Conservation (phyloP, 2,329 filamentous ascomycete genomes). For the Claviceps sp. region DNA sequence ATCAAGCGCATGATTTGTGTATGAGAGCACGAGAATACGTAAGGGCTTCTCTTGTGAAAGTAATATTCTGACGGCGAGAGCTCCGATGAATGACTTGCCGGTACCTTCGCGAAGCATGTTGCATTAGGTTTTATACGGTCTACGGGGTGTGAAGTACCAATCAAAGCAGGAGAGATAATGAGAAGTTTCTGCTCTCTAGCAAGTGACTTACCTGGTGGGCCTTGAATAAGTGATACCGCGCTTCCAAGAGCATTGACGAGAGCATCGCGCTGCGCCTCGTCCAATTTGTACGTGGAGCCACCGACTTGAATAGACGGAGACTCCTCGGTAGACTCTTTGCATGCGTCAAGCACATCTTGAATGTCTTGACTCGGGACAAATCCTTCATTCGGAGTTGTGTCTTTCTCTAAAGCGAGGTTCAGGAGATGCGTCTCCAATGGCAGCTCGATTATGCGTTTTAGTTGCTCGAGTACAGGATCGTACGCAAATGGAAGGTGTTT, state of each 20-base stretch:
- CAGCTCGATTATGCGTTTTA: slow-evolving; percentile 42
- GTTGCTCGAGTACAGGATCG: slow-evolving; percentile 47
- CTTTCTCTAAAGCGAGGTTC: slow-evolving; percentile 1
- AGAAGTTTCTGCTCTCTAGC: neutral
- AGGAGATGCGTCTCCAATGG: slow-evolving; percentile 43
- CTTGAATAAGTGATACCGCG: neutral
- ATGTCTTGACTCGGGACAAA: neutral
- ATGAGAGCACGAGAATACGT: slow-evolving; percentile 50
- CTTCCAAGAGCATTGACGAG: neutral
- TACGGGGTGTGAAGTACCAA: neutral
- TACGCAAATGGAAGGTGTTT: slow-evolving; percentile 39
- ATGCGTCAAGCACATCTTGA: neutral
- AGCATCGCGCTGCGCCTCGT: neutral
- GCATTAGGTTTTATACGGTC: neutral
- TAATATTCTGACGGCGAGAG: slow-evolving; percentile 44
- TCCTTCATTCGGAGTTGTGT: neutral
- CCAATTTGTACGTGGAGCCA: neutral
- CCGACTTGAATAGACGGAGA: neutral
- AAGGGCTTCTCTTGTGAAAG: slow-evolving; percentile 30
- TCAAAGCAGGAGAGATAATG: neutral
- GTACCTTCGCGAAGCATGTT: slow-evolving; percentile 24
- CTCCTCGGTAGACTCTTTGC: neutral
- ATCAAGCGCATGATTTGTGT: slow-evolving; percentile 55
- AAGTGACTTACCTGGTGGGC: neutral
- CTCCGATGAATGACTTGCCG: slow-evolving; percentile 63